Conservation (phyloP, 352 stramenopile genomes). For the Globisporangium mamillatum region DNA sequence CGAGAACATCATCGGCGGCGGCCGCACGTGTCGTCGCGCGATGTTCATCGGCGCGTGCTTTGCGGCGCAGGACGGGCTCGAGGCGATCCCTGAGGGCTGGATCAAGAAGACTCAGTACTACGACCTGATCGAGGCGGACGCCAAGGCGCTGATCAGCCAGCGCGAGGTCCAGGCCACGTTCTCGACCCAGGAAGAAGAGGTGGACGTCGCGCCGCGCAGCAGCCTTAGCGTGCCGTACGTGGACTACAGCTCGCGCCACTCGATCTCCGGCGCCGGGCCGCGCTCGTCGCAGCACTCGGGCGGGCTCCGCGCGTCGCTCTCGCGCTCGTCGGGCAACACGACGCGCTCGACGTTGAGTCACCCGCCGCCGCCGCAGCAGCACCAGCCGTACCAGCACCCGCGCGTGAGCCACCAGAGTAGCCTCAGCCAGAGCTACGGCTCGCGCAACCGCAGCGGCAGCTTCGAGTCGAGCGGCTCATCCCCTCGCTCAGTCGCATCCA, state of each 20-base stretch:
- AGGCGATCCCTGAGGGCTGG: constrained; percentile 67
- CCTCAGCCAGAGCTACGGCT: constrained; percentile 12
- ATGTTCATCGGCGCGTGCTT: constrained; percentile 86
- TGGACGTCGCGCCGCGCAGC: constrained; percentile 35
- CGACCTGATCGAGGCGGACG: constrained; percentile 75
- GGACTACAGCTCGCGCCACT: constrained; percentile 50
- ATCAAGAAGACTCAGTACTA: constrained; percentile 82
- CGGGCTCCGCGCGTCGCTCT: constrained; percentile 10
- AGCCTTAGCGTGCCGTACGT: constrained; percentile 45
- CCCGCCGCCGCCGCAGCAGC: not conserved
- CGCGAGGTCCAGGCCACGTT: constrained; percentile 53
- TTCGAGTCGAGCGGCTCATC: constrained; percentile 66
- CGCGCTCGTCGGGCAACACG: constrained; percentile 5
- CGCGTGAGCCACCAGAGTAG: constrained; percentile 1
- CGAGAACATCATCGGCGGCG: constrained; percentile 81
- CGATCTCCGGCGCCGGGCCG: constrained; percentile 35
- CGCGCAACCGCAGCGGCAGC: constrained; percentile 34
- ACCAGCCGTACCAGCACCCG: constrained; percentile 14
- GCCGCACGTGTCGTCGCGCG: constrained; percentile 67
- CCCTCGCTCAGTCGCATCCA: constrained; percentile 65
- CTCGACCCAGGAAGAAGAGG: constrained; percentile 36
- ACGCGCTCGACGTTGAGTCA: constrained; percentile 11
- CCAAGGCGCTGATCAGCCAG: constrained; percentile 59
- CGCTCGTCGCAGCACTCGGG: constrained; percentile 22
- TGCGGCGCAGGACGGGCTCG: constrained; percentile 65